These are phyloP conservation scores for Colletotrichum tofieldiae DNA, from an alignment of 2,329 filamentous ascomycete species.

Conservation along the genomic window DNA sequence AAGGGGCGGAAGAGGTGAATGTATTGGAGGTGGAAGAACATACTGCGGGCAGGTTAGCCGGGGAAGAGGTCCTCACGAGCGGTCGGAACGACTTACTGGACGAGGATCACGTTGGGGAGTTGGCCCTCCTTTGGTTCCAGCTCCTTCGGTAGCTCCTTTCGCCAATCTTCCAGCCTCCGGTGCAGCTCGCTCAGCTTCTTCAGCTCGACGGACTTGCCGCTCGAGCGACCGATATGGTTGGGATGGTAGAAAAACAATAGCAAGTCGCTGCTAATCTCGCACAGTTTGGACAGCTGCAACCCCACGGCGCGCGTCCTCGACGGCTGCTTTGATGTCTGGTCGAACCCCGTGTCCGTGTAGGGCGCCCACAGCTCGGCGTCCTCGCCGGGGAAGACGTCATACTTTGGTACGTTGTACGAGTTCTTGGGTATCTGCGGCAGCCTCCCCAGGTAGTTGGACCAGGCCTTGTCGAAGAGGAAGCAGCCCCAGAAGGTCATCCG, in stretches of 20 bases:
- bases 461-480: slow-evolving; percentile 98
- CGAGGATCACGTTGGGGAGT: slow-evolving; percentile 83
- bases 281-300: slow-evolving; percentile 85
- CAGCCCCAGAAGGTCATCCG: slow-evolving; percentile 98
- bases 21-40: slow-evolving; percentile 97
- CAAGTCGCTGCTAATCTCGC: slow-evolving; percentile 94
- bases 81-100: slow-evolving; percentile 79
- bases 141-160: slow-evolving; percentile 85
- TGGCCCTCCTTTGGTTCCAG: slow-evolving; percentile 92
- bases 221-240: slow-evolving; percentile 71
- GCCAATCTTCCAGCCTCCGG: slow-evolving; percentile 91
- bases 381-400: slow-evolving; percentile 91
- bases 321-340: slow-evolving; percentile 81
- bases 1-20: slow-evolving; percentile 97
- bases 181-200: slow-evolving; percentile 96
- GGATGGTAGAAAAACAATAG: slow-evolving; percentile 94
- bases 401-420: slow-evolving; percentile 87
- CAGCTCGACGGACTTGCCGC: slow-evolving; percentile 86
- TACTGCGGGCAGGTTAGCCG: slow-evolving; percentile 69
- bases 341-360: slow-evolving; percentile 87
- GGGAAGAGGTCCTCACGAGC: not conserved
- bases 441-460: slow-evolving; percentile 96
- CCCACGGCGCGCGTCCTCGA: slow-evolving; percentile 87
- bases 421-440: slow-evolving; percentile 87
- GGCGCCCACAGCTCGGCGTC: slow-evolving; percentile 90